These are phyloP conservation scores for Boletellus ananas DNA, from an alignment of 768 basidiomycete genomes.

Conservation along the genomic window DNA sequence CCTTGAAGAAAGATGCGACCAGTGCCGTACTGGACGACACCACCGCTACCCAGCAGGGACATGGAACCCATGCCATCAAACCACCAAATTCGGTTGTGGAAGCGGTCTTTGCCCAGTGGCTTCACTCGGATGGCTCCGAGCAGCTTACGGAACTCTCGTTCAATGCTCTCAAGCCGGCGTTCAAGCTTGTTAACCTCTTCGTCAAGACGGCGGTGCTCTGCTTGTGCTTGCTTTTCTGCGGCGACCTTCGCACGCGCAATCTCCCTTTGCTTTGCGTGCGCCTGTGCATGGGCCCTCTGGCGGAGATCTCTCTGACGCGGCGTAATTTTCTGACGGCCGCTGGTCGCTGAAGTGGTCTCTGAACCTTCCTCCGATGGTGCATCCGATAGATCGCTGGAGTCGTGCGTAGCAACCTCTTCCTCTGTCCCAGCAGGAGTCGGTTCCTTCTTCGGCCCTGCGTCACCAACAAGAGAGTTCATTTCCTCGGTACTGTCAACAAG, in stretches of 20 bases:
- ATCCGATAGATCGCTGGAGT: conserved; percentile 73
- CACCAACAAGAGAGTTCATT: conserved; percentile 61
- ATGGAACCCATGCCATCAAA: conserved; percentile 93
- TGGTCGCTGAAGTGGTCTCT: conserved; percentile 50
- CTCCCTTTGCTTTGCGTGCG: conserved; percentile 77
- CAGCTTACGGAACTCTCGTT: conserved; percentile 90
- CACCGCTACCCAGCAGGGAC: conserved; percentile 73
- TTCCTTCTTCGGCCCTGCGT: conserved; percentile 47
- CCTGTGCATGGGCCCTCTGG: conserved; percentile 49
- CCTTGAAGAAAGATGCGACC: conserved; percentile 93
- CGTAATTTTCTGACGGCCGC: conserved; percentile 40
- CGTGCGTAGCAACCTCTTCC: conserved; percentile 59
- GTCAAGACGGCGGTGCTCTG: conserved; percentile 79
- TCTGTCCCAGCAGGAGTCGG: conserved; percentile 38
- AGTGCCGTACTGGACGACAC: conserved; percentile 78
- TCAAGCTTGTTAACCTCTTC: conserved; percentile 86
- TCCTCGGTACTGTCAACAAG: conserved; percentile 56
- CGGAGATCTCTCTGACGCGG: conserved; percentile 50
- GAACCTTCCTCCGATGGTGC: conserved; percentile 58
- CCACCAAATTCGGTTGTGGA: conserved; percentile 97
- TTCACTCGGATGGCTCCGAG: conserved; percentile 82
- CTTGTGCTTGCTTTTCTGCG: conserved; percentile 74
- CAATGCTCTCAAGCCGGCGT: conserved; percentile 78
- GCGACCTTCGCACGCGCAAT: conserved; percentile 73
- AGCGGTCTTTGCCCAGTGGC: conserved; percentile 88